Conservation (phyloP, 2,329 filamentous ascomycete species). For the Microcyclospora pomicola region DNA sequence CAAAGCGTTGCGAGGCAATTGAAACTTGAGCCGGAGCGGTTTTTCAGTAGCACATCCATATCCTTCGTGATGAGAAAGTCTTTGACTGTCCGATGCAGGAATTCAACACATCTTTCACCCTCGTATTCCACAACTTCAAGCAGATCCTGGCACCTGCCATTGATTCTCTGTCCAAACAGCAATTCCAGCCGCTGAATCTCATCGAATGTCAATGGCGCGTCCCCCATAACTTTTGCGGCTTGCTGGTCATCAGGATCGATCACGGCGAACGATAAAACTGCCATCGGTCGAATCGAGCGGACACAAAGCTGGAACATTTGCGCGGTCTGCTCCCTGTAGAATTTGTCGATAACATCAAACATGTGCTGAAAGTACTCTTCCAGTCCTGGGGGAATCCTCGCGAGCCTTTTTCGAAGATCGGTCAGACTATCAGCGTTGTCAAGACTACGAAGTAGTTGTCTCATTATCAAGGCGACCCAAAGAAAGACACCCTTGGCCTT, state of each 20-base stretch:
- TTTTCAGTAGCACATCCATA: not conserved
- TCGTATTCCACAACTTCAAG: constrained; percentile 1
- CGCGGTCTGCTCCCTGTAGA: constrained; percentile 5
- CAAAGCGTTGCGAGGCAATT: not conserved
- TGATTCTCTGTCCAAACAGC: not conserved
- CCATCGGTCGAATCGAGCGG: not conserved
- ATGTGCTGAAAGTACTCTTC: constrained; percentile 8
- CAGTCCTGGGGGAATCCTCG: constrained; percentile 3
- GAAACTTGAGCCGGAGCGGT: not conserved
- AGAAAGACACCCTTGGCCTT: constrained; percentile 12
- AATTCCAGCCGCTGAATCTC: not conserved
- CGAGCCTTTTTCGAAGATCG: constrained; percentile 2
- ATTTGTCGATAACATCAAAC: constrained; percentile 2
- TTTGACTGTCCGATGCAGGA: constrained; percentile 1
- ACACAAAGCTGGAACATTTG: constrained; percentile 1
- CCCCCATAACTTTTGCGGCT: not conserved
- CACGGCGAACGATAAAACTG: not conserved
- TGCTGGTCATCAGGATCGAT: not conserved
- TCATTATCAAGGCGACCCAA: constrained; percentile 9
- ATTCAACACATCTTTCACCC: not conserved
- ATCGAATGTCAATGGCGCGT: too few species aligned
- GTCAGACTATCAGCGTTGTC: constrained; percentile 4
- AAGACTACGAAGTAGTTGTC: constrained; percentile 4
- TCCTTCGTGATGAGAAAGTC: constrained; percentile 4
- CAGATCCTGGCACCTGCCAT: constrained; percentile 1